Conservation (phyloP, 2,329 filamentous ascomycete genomes). For the Mycocentrospora acerina region DNA sequence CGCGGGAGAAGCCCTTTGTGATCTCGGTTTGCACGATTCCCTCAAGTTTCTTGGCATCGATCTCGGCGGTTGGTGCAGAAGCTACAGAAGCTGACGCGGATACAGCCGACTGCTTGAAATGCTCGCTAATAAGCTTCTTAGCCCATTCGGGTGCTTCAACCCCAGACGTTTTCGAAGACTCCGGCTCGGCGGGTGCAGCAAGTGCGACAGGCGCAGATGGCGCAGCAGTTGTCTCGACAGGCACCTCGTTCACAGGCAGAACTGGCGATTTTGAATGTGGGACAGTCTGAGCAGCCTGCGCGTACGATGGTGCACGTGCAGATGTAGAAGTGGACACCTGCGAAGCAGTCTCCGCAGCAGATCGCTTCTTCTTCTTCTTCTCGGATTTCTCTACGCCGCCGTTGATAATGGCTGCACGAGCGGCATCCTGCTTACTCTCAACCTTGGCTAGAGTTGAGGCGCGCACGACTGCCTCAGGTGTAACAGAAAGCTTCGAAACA, state of each 20-base stretch:
- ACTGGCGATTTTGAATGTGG: constrained; percentile 34
- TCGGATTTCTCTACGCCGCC: constrained; percentile 43
- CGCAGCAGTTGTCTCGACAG: constrained; percentile 4
- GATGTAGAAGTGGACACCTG: constrained; percentile 43
- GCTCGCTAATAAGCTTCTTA: constrained; percentile 36
- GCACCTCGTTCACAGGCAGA: constrained; percentile 17
- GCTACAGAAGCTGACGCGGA: constrained; percentile 9
- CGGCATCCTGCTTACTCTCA: constrained; percentile 45
- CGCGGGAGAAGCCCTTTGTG: constrained; percentile 46
- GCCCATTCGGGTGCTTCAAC: constrained; percentile 40
- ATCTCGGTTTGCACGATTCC: constrained; percentile 52
- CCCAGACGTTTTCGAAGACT: constrained; percentile 19
- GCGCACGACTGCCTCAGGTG: constrained; percentile 42
- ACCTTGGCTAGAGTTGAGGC: constrained; percentile 46
- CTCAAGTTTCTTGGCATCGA: constrained; percentile 58
- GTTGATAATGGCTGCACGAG: constrained; percentile 44
- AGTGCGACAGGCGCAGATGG: constrained; percentile 8
- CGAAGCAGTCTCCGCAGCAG: constrained; percentile 47
- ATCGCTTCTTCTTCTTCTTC: constrained; percentile 70
- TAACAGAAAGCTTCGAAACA: constrained; percentile 34
- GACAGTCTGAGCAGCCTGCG: constrained; percentile 42
- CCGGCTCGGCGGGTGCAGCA: constrained; percentile 8
- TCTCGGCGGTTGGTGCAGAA: constrained; percentile 12
- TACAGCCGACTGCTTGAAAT: constrained; percentile 22
- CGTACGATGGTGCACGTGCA: constrained; percentile 41